phyloP scores from a whole-genome alignment of 495 filamentous ascomycete species.

The Bacidia rubella region DNA sequence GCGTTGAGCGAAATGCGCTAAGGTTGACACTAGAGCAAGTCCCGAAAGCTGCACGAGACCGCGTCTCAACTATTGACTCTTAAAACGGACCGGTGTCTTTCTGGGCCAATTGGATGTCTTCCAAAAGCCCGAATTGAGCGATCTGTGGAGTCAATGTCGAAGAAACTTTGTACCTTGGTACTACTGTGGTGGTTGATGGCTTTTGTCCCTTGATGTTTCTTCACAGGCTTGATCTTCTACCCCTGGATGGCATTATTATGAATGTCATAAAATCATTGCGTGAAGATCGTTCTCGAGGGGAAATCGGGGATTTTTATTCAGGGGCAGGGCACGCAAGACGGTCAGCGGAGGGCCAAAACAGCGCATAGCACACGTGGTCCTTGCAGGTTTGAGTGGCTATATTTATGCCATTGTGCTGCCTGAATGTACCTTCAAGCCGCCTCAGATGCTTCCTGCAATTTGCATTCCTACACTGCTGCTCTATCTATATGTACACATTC shows the following conservation, averaged over 20 bases:
- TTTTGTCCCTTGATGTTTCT: neutral
- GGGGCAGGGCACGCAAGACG: neutral
- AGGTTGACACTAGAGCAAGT: neutral
- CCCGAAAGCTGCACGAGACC: neutral
- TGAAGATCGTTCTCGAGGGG: neutral
- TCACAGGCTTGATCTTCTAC: neutral
- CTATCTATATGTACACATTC: too few species aligned
- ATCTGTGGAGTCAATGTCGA: neutral
- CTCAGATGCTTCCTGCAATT: neutral
- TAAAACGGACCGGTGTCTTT: neutral
- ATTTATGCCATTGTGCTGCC: neutral
- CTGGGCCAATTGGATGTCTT: neutral
- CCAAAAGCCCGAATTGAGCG: neutral
- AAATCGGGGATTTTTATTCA: neutral
- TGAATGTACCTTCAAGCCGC: neutral
- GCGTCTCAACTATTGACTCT: neutral
- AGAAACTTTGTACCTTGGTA: neutral
- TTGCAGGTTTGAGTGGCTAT: neutral
- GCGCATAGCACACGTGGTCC: neutral
- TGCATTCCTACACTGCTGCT: too few species aligned
- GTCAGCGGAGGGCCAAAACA: neutral
- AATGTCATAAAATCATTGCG: neutral
- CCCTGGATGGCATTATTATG: too few species aligned
- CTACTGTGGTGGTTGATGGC: too few species aligned
- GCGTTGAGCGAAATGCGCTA: neutral